Conservation (phyloP, 2,329 filamentous ascomycete species). For the Westerdykella aurantiaca region DNA sequence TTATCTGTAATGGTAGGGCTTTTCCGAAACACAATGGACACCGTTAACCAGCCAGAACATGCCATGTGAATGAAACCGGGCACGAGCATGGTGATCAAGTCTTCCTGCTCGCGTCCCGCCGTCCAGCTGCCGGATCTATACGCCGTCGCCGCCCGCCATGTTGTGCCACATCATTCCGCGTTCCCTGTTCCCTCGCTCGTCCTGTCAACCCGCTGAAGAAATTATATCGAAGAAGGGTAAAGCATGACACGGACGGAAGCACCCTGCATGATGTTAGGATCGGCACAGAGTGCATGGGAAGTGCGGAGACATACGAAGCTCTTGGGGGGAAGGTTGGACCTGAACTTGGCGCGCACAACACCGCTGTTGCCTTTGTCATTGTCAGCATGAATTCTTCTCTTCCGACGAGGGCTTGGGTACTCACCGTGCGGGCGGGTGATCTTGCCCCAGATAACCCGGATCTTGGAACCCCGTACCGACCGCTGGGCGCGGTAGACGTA, state of each 20-base stretch:
- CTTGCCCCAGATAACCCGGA: slow-evolving; percentile 94
- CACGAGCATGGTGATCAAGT: slow-evolving; percentile 21
- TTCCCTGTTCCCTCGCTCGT: slow-evolving; percentile 21
- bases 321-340: slow-evolving; percentile 90
- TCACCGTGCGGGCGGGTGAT: slow-evolving; percentile 91
- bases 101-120: slow-evolving; percentile 27
- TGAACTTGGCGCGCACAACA: slow-evolving; percentile 96
- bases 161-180: slow-evolving; percentile 9
- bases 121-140: slow-evolving; percentile 24
- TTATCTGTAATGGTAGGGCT: slow-evolving; percentile 15
- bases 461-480: slow-evolving; percentile 96
- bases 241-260: slow-evolving; percentile 92
- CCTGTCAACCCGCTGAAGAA: slow-evolving; percentile 22
- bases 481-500: slow-evolving; percentile 96
- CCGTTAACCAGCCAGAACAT: slow-evolving; percentile 36
- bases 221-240: slow-evolving; percentile 96
- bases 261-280: slow-evolving; percentile 17
- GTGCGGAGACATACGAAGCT: slow-evolving; percentile 66
- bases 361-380: slow-evolving; percentile 76
- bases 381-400: slow-evolving; percentile 1
- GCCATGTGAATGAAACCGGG: slow-evolving; percentile 27
- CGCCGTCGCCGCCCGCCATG: slow-evolving; percentile 22
- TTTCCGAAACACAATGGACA: slow-evolving; percentile 34
- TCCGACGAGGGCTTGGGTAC: slow-evolving; percentile 5
- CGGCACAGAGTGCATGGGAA: slow-evolving; percentile 16